Base-by-base conservation (phyloP, 495 filamentous ascomycete species). In the Bacidia rubella region DNA sequence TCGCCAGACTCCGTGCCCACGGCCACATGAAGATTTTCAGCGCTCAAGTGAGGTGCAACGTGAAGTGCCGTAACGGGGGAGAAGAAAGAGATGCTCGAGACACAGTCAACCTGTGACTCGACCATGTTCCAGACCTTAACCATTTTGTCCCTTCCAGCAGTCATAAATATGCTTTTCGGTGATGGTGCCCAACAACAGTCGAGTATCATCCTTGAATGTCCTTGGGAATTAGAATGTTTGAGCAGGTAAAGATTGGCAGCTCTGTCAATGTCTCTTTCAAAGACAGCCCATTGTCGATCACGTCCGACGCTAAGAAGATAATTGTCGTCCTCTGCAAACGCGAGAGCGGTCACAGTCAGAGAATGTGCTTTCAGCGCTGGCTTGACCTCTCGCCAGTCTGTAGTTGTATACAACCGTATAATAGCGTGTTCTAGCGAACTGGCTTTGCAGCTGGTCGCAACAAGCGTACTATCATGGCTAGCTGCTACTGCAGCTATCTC, bases 401-500 rank as follows among this genome's bases (percentile, higher is more conserved):
- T 75, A 20, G 87, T 90, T 60, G 90, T 85, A 61, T 93, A 96
- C 1, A 99, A 62, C 19, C 92, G 81, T 55, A 99, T 86, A 42
- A 96, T 89, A 38, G 92, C 92, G 61, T 99, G 93, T 58, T 95
- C 89, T 47, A 90, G 68, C 12, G 87, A 92, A 66, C 81, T 90
- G 17, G 93, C 93, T 62, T 83, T 86, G 69, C 90, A 97, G 1
- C 90, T 87, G n/a, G 87, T 94, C 17, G 93, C 92, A 29, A 99
- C 76, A 21, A 95, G 58, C 1, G 61, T 70, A 15, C 82, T 81
- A 59, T 85, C 82, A 54, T 84, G 78, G 58, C 79, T 87, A 7
- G 80, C 76, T n/a, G 90, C 85, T 21, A 95, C 78, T 10, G 86
- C 82, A 20, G 89, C 93, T 39, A 99, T 92, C 65, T 99, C 92